A percentile compares a stretch with the other conserved stretches of the same genome.
Evolutionary conservation across 768 basidiomycete species (phyloP).

Genomic region (Russula vinacea): DNA sequence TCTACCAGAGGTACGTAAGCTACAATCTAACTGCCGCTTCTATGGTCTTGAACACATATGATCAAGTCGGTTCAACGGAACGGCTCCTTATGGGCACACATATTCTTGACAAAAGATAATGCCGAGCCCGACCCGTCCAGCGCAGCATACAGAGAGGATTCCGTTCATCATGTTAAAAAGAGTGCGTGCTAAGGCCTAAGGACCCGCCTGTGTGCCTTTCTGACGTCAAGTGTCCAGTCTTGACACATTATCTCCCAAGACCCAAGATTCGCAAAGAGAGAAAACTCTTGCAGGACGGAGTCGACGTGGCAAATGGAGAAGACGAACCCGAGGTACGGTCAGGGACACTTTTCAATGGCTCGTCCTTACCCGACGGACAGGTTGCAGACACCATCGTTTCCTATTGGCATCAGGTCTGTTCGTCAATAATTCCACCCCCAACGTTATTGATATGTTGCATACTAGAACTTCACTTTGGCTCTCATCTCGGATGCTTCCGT

Average conservation of each 20-base stretch:
- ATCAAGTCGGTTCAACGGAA: constrained; percentile 73
- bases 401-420: constrained; percentile 75
- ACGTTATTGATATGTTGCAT: constrained; percentile 14
- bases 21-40: background rate
- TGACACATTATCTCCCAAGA: constrained; percentile 82
- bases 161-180: constrained; percentile 72
- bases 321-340: constrained; percentile 51
- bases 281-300: constrained; percentile 57
- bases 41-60: background rate
- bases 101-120: constrained; percentile 67
- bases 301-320: constrained; percentile 40
- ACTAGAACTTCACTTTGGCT: constrained; percentile 82
- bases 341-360: constrained; percentile 7
- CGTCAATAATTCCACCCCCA: constrained; percentile 1
- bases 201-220: constrained; percentile 15
- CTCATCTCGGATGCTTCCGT: constrained; percentile 68
- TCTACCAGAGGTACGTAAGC: constrained; percentile 58
- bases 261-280: constrained; percentile 75
- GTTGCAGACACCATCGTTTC: constrained; percentile 49
- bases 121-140: constrained; percentile 62
- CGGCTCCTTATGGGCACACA: constrained; percentile 78
- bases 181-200: constrained; percentile 45
- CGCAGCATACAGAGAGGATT: constrained; percentile 48
- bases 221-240: constrained; percentile 45
- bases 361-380: constrained; percentile 12